These are phyloP conservation scores for Ulota crispa DNA, from an alignment of 225 moss, liverwort and hornwort genomes.

Conservation along the genomic window DNA sequence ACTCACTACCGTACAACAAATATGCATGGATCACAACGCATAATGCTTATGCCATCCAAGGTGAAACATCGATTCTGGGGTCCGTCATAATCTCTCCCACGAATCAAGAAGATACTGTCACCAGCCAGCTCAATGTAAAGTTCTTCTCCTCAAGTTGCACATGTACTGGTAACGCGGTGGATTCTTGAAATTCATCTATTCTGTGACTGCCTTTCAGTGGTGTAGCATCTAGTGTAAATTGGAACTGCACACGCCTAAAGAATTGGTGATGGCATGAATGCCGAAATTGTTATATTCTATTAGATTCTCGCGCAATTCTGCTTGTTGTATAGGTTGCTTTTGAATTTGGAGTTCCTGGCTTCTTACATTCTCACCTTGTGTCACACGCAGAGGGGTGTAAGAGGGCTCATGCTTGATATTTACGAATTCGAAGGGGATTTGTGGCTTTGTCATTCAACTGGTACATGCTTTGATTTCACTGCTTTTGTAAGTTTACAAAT, in stretches of 20 bases:
- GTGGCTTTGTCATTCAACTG: slow-evolving; percentile 93
- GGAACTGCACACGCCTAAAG: background rate
- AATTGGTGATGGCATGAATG: background rate
- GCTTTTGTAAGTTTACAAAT: slow-evolving; percentile 69
- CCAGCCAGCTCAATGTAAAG: slow-evolving; percentile 74
- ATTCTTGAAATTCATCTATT: background rate
- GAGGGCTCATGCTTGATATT: slow-evolving; percentile 84
- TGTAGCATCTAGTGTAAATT: background rate
- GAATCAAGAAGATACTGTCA: slow-evolving; percentile 80
- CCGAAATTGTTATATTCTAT: background rate
- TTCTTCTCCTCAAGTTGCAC: slow-evolving; percentile 9
- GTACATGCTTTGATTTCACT: slow-evolving; percentile 67
- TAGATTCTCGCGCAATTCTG: background rate
- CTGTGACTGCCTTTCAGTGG: background rate
- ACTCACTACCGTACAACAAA: slow-evolving; percentile 81
- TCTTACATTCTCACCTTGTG: slow-evolving; percentile 18
- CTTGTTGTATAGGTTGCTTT: background rate
- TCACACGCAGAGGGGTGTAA: slow-evolving; percentile 74
- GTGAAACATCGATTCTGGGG: slow-evolving; percentile 46
- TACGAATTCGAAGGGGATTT: slow-evolving; percentile 77
- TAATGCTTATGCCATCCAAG: slow-evolving; percentile 75
- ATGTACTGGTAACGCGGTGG: background rate
- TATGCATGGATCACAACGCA: slow-evolving; percentile 94
- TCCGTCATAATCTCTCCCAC: slow-evolving; percentile 48
- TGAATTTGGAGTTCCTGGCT: background rate